Base-by-base conservation (phyloP, 345 rosid species). In the Theobroma cacao region DNA sequence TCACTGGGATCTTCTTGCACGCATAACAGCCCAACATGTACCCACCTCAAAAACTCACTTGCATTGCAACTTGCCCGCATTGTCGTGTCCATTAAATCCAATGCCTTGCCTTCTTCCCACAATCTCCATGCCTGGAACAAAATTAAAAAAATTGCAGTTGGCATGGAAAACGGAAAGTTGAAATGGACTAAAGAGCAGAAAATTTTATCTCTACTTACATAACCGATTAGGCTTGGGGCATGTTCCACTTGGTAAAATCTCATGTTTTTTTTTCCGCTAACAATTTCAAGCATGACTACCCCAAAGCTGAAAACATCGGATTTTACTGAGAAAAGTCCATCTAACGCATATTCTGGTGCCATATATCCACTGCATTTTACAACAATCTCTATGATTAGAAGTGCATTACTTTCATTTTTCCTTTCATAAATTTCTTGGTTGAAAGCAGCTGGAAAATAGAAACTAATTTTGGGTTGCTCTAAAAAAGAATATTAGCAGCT, bases 271-370 rank as follows among this genome's bases (percentile, higher is more conserved):
- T 77, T 89, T 55, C 91, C 97, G 1, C 86, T 88, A n/a, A 90
- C 75, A 28, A 81, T 85, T 78, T 89, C 94, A 22, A 92, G 74
- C 26, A 92, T 67, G 43, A 90, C 79, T 26, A 89, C 93, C 17
- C 97, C 91, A 9, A 89, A 92, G 78, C 93, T 90, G 59, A 85
- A 92, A 3, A 90, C 88, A 43, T 90, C 91, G 0, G 93, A 89
- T 81, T 88, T 89, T 67, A 82, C 56, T 17, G 93, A 92, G 82
- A 89, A 90, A n/a, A 86, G 74, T 8, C 94, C 93, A 17, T 88
- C 88, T 73, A 87, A 50, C 26, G 93, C 97, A 72, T 92, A 88
- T 80, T 90, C 93, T 20, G 92, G 93, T 3, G 97, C 88, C 94
- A 92, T 90, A 72, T 86, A 90, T 52, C 94, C 93, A 52, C 97